Evolutionary conservation across 139 green algal species (phyloP).

Genomic region (Chlorella sorokiniana): DNA sequence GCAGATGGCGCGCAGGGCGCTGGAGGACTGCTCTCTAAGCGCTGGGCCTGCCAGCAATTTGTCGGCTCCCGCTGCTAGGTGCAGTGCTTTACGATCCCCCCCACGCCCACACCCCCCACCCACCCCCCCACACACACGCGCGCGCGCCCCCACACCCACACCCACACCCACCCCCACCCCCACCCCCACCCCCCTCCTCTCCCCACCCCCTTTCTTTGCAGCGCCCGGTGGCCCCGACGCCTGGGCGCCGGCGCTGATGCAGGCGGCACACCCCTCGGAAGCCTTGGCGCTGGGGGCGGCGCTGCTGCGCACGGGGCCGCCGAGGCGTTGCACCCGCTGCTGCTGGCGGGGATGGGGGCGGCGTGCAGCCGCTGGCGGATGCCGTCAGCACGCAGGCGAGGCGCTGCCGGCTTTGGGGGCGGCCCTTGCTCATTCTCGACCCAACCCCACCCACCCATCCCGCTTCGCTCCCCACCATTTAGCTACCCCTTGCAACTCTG

Average conservation of each 20-base stretch:
- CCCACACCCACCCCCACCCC: neutral
- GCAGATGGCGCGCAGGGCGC: too few relatives aligned
- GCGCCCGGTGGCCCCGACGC: neutral
- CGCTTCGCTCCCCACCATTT: too few relatives aligned
- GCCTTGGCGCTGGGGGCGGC: conserved; percentile 26
- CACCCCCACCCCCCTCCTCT: neutral
- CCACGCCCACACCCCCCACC: too few relatives aligned
- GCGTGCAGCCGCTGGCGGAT: conserved; percentile 20
- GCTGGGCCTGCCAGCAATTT: too few relatives aligned
- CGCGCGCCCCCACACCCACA: too few relatives aligned
- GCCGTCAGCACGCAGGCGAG: conserved; percentile 6
- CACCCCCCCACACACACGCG: too few relatives aligned
- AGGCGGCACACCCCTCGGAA: conserved; percentile 25
- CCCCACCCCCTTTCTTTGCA: neutral
- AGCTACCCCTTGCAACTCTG: too few relatives aligned
- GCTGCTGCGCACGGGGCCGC: conserved; percentile 30
- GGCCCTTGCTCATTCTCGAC: neutral
- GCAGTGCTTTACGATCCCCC: too few relatives aligned
- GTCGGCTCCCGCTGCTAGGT: too few relatives aligned
- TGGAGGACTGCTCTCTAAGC: too few relatives aligned
- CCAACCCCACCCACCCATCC: too few relatives aligned
- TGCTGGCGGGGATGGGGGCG: conserved; percentile 19
- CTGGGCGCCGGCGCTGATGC: conserved; percentile 28
- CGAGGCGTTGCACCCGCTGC: conserved; percentile 36
- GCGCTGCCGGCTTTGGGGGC: neutral